Evolutionary conservation across 106 monocot genomes (phyloP).

Genomic region (Cymbidium sinense): DNA sequence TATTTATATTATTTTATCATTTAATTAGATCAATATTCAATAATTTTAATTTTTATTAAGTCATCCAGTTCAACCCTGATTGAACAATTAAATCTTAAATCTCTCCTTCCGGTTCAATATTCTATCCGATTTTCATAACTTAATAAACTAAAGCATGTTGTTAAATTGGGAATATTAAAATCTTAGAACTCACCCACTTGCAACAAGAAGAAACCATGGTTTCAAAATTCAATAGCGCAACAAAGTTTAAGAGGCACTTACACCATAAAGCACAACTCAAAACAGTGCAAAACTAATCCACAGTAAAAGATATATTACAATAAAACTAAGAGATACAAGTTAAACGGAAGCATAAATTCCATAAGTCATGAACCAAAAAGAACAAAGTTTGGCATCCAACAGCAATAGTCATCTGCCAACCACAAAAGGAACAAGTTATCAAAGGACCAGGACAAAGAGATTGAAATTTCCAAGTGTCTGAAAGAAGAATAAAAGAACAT

Average conservation of each 20-base stretch:
- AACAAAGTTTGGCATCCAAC: background rate
- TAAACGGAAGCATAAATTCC: background rate
- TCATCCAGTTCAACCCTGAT: too few species aligned
- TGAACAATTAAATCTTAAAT: too few species aligned
- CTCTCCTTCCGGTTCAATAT: too few species aligned
- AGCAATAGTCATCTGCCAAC: background rate
- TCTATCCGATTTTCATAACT: too few species aligned
- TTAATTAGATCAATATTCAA: too few species aligned
- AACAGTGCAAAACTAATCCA: background rate
- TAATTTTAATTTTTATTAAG: too few species aligned
- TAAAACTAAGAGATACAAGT: background rate
- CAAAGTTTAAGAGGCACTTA: background rate
- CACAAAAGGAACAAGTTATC: background rate
- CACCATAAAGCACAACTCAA: background rate
- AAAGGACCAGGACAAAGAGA: background rate
- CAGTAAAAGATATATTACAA: slow-evolving; percentile 2
- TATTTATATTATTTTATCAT: too few species aligned
- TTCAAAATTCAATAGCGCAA: background rate
- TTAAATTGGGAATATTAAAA: background rate
- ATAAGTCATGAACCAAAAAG: background rate
- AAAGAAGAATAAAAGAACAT: too few species aligned
- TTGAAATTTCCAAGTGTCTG: background rate
- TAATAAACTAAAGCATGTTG: background rate
- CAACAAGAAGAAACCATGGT: background rate
- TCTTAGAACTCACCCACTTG: background rate